These are phyloP conservation scores for Kluyveromyces sp. DNA, from an alignment of 1,139 yeast species.

Conservation along the genomic window DNA sequence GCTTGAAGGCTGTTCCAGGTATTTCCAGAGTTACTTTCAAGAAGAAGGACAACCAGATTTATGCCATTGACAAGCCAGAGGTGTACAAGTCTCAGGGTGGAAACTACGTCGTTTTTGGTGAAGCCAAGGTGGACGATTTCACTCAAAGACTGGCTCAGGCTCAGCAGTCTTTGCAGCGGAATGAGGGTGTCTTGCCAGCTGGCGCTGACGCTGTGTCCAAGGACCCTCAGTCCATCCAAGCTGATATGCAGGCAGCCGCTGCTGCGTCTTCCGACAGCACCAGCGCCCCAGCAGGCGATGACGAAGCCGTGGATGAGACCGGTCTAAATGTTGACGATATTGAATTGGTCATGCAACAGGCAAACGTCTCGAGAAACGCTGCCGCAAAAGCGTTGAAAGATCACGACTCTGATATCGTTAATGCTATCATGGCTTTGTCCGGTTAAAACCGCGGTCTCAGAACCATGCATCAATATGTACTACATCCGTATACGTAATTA, in stretches of 20 bases:
- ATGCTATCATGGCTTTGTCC: slow-evolving; percentile 87
- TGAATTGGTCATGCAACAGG: slow-evolving; percentile 80
- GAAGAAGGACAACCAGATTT: slow-evolving; percentile 87
- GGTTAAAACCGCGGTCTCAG: slow-evolving; percentile 29
- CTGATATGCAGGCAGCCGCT: slow-evolving; percentile 82
- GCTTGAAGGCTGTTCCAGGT: slow-evolving; percentile 86
- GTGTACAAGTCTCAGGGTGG: slow-evolving; percentile 94
- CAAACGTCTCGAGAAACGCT: slow-evolving; percentile 79
- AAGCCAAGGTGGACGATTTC: slow-evolving; percentile 91
- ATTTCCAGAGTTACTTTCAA: slow-evolving; percentile 94
- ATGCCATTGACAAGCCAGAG: slow-evolving; percentile 91
- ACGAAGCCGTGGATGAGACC: slow-evolving; percentile 71
- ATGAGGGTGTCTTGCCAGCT: slow-evolving; percentile 32
- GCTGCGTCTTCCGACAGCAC: slow-evolving; percentile 32
- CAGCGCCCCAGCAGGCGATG: too few species aligned
- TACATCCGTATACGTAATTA: slow-evolving; percentile 3
- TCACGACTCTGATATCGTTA: slow-evolving; percentile 91
- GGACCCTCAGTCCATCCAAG: slow-evolving; percentile 53
- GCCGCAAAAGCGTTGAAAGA: slow-evolving; percentile 86
- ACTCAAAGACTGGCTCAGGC: slow-evolving; percentile 78
- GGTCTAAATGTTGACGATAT: slow-evolving; percentile 78
- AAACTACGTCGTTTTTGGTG: slow-evolving; percentile 94
- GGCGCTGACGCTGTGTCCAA: slow-evolving; percentile 34
- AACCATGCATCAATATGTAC: too few species aligned
- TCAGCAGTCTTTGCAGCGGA: slow-evolving; percentile 50